These are phyloP conservation scores for Nakazawaea ishiwadae DNA, from an alignment of 805 yeast species.

Conservation along the genomic window DNA sequence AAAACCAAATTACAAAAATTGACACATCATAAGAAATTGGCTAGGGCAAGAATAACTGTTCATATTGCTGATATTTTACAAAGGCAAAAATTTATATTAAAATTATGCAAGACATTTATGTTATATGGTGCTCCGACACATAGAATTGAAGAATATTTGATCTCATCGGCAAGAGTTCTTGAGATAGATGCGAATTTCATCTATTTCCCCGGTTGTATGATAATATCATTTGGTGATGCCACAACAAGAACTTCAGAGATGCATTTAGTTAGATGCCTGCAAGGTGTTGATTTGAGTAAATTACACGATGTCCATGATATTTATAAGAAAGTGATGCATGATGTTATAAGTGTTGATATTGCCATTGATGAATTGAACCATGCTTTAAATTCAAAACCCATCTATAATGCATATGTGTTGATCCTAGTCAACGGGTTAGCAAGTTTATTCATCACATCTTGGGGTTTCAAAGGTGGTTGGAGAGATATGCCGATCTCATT, in stretches of 20 bases:
- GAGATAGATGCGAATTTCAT: conserved; percentile 83
- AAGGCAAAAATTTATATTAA: conserved; percentile 68
- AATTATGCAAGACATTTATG: conserved; percentile 79
- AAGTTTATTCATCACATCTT: conserved; percentile 67
- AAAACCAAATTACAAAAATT: conserved; percentile 15
- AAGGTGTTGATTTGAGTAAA: conserved; percentile 70
- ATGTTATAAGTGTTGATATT: conserved; percentile 70
- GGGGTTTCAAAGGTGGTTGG: conserved; percentile 79
- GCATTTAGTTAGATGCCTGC: conserved; percentile 69
- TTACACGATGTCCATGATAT: conserved; percentile 67
- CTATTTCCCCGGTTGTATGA: conserved; percentile 85
- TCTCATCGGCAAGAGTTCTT: conserved; percentile 75
- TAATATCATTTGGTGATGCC: conserved; percentile 79
- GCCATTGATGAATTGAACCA: conserved; percentile 63
- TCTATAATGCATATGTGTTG: conserved; percentile 63
- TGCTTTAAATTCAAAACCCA: conserved; percentile 46
- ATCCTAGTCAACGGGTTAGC: conserved; percentile 70
- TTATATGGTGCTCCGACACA: conserved; percentile 87
- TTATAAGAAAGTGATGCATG: conserved; percentile 78
- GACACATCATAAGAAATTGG: conserved; percentile 31
- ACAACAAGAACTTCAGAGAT: conserved; percentile 87
- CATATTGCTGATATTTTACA: conserved; percentile 78
- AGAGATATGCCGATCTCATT: conserved; percentile 68
- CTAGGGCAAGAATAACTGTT: conserved; percentile 66
- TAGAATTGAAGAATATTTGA: conserved; percentile 78